Percentiles rank a stretch among this genome's conserved stretches.
Evolutionary conservation across 78 protist species (phyloP).

Genomic region (Andalucia godoyi): DNA sequence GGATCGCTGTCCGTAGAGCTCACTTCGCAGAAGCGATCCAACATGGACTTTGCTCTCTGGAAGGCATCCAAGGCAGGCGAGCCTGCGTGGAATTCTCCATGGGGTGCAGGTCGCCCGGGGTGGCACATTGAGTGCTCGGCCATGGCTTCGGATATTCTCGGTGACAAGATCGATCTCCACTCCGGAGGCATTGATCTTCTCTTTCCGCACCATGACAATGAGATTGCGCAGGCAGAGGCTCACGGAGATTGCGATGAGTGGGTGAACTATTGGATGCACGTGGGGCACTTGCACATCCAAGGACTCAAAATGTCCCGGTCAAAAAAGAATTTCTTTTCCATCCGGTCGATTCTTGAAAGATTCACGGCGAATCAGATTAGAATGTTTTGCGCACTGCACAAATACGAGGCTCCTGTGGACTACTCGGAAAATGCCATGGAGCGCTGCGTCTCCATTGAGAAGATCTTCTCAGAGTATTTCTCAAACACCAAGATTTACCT

Average conservation of each 20-base stretch:
- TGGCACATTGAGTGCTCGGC: conserved; percentile 99
- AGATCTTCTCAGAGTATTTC: conserved; percentile 73
- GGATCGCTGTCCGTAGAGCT: conserved; percentile 7
- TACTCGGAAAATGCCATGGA: conserved; percentile 60
- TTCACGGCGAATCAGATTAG: conserved; percentile 81
- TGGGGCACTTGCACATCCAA: conserved; percentile 79
- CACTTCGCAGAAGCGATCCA: conserved; percentile 21
- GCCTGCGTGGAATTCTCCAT: conserved; percentile 67
- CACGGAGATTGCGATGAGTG: conserved; percentile 48
- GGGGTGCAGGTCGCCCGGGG: conserved; percentile 99
- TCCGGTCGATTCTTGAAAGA: conserved; percentile 39
- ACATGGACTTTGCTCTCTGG: conserved; percentile 79
- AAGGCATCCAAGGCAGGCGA: conserved; percentile 70
- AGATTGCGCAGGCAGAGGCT: conserved; percentile 89
- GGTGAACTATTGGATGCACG: conserved; percentile 90
- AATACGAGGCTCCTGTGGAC: conserved; percentile 46
- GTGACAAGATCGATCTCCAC: conserved; percentile 66
- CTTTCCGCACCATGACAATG: conserved; percentile 99
- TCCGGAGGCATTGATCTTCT: conserved; percentile 94
- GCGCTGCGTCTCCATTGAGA: conserved; percentile 50
- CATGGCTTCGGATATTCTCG: conserved; percentile 81
- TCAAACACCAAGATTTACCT: conserved; percentile 35
- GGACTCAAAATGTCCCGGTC: conserved; percentile 95
- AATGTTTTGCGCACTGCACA: conserved; percentile 69
- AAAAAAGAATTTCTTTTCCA: conserved; percentile 95